Evolutionary conservation across 306 rosid species (phyloP).

Genomic region (Urtica urens): DNA sequence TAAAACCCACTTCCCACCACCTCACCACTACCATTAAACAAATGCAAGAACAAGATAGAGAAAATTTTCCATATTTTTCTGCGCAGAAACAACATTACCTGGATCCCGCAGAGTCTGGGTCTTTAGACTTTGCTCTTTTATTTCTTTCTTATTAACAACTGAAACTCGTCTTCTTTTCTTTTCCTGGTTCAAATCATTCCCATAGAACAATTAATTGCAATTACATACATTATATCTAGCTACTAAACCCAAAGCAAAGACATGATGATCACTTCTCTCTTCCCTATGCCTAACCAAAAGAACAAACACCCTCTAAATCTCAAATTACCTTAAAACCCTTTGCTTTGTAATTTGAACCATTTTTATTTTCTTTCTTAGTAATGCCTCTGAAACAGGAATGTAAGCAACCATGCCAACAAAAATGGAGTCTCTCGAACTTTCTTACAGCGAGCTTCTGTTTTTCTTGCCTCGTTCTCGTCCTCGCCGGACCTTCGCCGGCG

Average conservation of each 20-base stretch:
- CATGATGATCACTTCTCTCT: conserved; percentile 83
- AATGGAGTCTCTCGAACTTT: too few species aligned
- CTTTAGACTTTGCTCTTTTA: conserved; percentile 25
- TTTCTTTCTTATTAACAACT: background rate
- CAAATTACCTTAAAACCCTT: conserved; percentile 7
- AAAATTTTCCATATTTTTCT: conserved; percentile 53
- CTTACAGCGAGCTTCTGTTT: too few species aligned
- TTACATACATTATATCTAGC: background rate
- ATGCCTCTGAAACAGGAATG: conserved; percentile 61
- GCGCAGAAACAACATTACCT: conserved; percentile 65
- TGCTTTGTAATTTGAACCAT: conserved; percentile 39
- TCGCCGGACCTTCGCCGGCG: conserved; percentile 40
- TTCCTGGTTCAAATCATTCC: too few species aligned
- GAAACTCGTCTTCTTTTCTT: background rate
- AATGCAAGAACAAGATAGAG: conserved; percentile 39
- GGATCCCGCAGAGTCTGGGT: conserved; percentile 92
- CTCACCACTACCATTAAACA: conserved; percentile 34
- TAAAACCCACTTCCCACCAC: conserved; percentile 39
- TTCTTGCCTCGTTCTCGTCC: conserved; percentile 20
- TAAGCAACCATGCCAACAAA: conserved; percentile 32
- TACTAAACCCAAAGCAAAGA: conserved; percentile 56
- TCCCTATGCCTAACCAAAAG: conserved; percentile 73
- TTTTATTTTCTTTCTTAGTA: conserved; percentile 23
- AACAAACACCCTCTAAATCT: background rate
- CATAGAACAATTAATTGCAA: conserved; percentile 8